phyloP scores from a whole-genome alignment of 345 rosid species.

The Theobroma cacao region DNA sequence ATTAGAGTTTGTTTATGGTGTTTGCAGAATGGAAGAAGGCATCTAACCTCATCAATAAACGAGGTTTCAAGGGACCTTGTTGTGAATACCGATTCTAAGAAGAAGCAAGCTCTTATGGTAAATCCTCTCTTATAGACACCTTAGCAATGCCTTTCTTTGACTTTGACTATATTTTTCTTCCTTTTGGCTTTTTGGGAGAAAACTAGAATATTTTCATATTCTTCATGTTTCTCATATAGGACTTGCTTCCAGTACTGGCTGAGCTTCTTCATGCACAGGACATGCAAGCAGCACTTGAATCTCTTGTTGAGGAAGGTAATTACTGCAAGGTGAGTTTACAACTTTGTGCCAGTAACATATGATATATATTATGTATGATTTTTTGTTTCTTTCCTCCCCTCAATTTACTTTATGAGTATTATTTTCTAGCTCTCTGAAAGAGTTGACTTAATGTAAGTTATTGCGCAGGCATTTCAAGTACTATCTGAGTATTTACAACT shows the following conservation, averaged over 20 bases:
- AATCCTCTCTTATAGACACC: constrained; percentile 16
- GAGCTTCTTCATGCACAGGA: constrained; percentile 77
- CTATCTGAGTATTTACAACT: constrained; percentile 94
- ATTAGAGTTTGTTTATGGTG: constrained; percentile 19
- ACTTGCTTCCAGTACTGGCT: constrained; percentile 73
- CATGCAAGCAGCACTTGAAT: constrained; percentile 80
- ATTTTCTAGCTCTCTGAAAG: neutral
- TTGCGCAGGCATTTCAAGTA: constrained; percentile 90
- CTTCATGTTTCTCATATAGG: constrained; percentile 43
- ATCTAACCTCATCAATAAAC: constrained; percentile 82
- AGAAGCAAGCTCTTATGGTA: constrained; percentile 95
- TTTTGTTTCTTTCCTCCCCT: neutral
- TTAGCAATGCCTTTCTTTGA: constrained; percentile 5
- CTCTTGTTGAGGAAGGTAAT: constrained; percentile 86
- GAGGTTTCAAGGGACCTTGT: constrained; percentile 99
- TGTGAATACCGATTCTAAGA: constrained; percentile 84
- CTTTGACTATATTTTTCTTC: neutral
- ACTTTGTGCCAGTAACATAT: neutral
- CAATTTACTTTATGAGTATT: constrained; percentile 8
- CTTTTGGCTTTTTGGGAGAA: constrained; percentile 1
- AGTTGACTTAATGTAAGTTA: constrained; percentile 22
- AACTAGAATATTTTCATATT: neutral
- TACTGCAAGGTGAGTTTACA: constrained; percentile 73
- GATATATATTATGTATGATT: neutral
- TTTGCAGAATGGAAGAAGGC: constrained; percentile 93